Evolutionary conservation across 73 alveolate species (phyloP).

Genomic region (Uronychia setigera): DNA sequence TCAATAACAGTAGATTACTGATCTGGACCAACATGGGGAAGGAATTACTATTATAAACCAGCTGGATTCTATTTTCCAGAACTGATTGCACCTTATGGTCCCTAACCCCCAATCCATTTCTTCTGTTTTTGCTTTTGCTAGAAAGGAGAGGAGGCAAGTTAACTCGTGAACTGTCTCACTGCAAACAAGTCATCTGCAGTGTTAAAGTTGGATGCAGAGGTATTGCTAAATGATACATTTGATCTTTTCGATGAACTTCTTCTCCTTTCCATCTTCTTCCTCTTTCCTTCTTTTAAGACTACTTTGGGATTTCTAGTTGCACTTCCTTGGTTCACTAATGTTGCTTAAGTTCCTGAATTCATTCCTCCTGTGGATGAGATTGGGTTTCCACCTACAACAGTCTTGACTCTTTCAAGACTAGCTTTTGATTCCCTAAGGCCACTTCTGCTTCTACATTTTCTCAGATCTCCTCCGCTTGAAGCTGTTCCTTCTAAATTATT

Average conservation of each 20-base stretch:
- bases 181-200: background rate
- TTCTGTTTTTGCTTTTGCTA: background rate
- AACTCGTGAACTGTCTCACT: background rate
- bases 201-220: background rate
- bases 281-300: background rate
- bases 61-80: too few species aligned
- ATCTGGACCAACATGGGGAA: too few species aligned
- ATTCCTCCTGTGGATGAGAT: too few species aligned
- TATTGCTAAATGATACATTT: background rate
- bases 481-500: background rate
- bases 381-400: background rate
- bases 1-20: background rate
- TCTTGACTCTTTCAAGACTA: background rate
- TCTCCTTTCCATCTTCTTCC: background rate
- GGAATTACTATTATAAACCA: too few species aligned
- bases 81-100: background rate
- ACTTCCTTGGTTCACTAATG: too few species aligned
- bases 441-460: background rate
- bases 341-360: too few species aligned
- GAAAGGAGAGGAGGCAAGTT: background rate
- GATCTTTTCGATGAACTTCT: background rate
- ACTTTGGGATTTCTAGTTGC: background rate
- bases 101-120: background rate
- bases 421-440: background rate
- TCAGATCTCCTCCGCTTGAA: background rate